Conservation (phyloP, 805 yeast genomes). For the Candida sanyiensis region DNA sequence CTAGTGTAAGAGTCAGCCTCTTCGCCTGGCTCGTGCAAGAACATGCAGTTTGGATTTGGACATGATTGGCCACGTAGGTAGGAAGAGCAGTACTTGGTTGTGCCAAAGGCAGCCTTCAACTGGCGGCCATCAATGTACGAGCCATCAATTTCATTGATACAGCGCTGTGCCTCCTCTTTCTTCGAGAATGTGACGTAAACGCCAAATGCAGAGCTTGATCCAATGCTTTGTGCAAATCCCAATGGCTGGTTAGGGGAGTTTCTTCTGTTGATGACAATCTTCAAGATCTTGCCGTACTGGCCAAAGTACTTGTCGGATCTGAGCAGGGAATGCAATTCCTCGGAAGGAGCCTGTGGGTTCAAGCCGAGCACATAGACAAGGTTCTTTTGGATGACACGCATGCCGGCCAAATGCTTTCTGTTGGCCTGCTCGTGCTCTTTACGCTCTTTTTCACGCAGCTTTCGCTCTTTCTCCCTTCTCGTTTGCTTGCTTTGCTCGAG, state of each 20-base stretch:
- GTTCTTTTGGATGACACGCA: constrained; percentile 97
- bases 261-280: constrained; percentile 86
- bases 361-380: constrained; percentile 93
- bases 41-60: constrained; percentile 98
- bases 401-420: constrained; percentile 89
- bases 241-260: constrained; percentile 29
- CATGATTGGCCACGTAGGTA: constrained; percentile 92
- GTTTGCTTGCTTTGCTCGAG: constrained; percentile 75
- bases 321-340: constrained; percentile 74
- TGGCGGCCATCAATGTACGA: constrained; percentile 87
- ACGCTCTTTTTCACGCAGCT: constrained; percentile 84
- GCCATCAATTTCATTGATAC: constrained; percentile 91
- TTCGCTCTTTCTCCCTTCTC: constrained; percentile 74
- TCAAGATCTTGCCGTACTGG: constrained; percentile 94
- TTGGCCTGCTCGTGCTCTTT: constrained; percentile 79
- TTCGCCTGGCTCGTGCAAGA: constrained; percentile 98
- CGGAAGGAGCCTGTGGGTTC: constrained; percentile 75
- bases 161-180: constrained; percentile 92
- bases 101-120: constrained; percentile 94
- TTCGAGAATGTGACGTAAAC: constrained; percentile 91
- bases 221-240: constrained; percentile 20
- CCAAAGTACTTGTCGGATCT: constrained; percentile 94
- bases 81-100: constrained; percentile 97
- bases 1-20: constrained; percentile 96
- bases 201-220: constrained; percentile 68